phyloP scores from a whole-genome alignment of 768 basidiomycete genomes.

The Tricholoma bakamatsutake region DNA sequence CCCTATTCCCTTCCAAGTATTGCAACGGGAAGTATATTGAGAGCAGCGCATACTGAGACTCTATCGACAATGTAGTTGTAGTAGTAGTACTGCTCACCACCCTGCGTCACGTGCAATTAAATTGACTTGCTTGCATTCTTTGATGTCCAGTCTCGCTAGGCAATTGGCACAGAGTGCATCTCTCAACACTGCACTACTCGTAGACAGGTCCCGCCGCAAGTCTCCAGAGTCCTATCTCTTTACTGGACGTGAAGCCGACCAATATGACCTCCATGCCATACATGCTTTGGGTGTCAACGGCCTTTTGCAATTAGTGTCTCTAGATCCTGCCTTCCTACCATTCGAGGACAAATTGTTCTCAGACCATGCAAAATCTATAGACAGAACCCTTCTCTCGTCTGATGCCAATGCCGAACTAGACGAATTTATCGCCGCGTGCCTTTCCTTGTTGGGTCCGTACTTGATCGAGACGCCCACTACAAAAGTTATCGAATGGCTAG shows the following conservation, averaged over 20 bases:
- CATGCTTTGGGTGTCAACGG: constrained; percentile 77
- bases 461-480: constrained; percentile 75
- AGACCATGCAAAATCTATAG: constrained; percentile 64
- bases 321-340: constrained; percentile 51
- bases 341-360: constrained; percentile 78
- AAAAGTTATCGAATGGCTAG: constrained; percentile 91
- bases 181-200: constrained; percentile 68
- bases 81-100: no score
- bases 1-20: no score
- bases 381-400: constrained; percentile 68
- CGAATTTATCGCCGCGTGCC: constrained; percentile 49
- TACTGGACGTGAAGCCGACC: constrained; percentile 71
- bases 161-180: constrained; percentile 80
- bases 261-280: constrained; percentile 84
- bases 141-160: constrained; percentile 70
- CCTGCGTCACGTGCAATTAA: no score
- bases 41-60: no score
- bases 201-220: constrained; percentile 59
- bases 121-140: background rate
- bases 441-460: constrained; percentile 73
- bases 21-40: no score
- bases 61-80: no score
- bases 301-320: constrained; percentile 59
- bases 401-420: constrained; percentile 66
- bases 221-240: constrained; percentile 82